A percentile compares a stretch with the other conserved stretches of the same genome.
Conservation (phyloP, 2,329 filamentous ascomycete genomes). For the Cryphonectria naterciae region DNA sequence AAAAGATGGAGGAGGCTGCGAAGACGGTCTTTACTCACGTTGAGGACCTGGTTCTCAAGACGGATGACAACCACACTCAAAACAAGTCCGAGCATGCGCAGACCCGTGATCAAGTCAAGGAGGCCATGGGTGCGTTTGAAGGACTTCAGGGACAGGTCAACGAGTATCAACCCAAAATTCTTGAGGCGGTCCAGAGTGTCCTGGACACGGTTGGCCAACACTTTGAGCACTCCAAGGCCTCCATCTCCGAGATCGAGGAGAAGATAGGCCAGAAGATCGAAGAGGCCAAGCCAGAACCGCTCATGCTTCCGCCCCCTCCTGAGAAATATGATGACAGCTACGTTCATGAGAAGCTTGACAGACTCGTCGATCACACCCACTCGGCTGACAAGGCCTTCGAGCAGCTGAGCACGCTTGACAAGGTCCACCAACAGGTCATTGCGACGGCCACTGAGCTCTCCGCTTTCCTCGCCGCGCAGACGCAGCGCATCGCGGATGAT, state of each 20-base stretch:
- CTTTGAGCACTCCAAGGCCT: constrained; percentile 81
- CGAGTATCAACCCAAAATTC: constrained; percentile 86
- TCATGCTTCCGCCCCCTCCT: constrained; percentile 57
- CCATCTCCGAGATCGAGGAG: constrained; percentile 58
- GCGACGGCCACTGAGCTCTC: constrained; percentile 83
- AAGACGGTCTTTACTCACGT: constrained; percentile 84
- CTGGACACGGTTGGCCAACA: constrained; percentile 81
- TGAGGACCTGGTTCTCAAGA: constrained; percentile 74
- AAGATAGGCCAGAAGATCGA: constrained; percentile 64
- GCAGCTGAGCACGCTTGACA: constrained; percentile 81
- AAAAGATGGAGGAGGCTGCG: constrained; percentile 86
- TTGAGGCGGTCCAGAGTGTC: constrained; percentile 86
- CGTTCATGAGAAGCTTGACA: constrained; percentile 41
- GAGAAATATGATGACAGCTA: constrained; percentile 58
- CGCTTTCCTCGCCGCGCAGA: constrained; percentile 78
- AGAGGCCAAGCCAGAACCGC: constrained; percentile 63
- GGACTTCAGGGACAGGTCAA: constrained; percentile 77
- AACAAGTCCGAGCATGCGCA: constrained; percentile 79
- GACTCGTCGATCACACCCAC: constrained; percentile 65
- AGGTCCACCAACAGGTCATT: constrained; percentile 87
- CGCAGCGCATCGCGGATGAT: constrained; percentile 73
- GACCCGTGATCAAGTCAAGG: constrained; percentile 79
- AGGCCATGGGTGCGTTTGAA: constrained; percentile 73
- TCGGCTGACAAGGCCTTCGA: constrained; percentile 70
- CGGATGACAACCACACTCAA: constrained; percentile 76